Base-by-base conservation (phyloP, 345 rosid genomes). In the Hibiscus tridactylites region DNA sequence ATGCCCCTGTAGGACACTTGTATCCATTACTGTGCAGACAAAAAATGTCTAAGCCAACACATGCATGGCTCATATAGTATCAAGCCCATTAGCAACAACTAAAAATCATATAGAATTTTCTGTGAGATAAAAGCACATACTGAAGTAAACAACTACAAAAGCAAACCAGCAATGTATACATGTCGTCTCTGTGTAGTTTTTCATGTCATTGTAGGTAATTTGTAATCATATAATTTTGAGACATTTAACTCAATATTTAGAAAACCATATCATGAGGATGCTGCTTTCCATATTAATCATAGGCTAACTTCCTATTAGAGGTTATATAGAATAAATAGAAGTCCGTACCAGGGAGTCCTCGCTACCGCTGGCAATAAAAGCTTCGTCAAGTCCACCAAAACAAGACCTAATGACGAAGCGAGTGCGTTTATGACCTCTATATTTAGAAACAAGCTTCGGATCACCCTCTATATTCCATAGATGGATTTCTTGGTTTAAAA, bases 361-460 rank as follows among this genome's bases (percentile, higher is more conserved):
- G 54, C 93, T 89, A 29, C 93, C 93, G 53, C 91, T 85, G 49
- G 93, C 91, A 72, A 89, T 71, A 77, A 87, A 89, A 17, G 91
- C 81, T 77, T 88, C 78, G 44, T 77, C 86, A 52, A 85, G 79
- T 74, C 93, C 93, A 75, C 93, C 93, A 74, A 88, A 85, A 77
- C 93, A 88, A 66, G 93, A 88, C 49, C 88, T 76, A 53, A 88
- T 87, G 9, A 88, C 74, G 78, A 88, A 88, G 15, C 93, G 83
- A 28, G 80, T 33, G 42, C 91, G 89, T 47, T 77, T 82, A 35
- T 83, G 91, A 46, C 91, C 91, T 80, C 71, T 83, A 74, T 86
- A 88, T 79, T 82, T 82, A 54, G 83, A 80, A 31, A 88, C 75
- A 58, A 84, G 84, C 69, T 74, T 82, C 63, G 76, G 17, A 26